A percentile compares a stretch with the other conserved stretches of the same genome.
Evolutionary conservation across 306 rosid genomes (phyloP).

Genomic region (Gynostemma pentaphyllum): DNA sequence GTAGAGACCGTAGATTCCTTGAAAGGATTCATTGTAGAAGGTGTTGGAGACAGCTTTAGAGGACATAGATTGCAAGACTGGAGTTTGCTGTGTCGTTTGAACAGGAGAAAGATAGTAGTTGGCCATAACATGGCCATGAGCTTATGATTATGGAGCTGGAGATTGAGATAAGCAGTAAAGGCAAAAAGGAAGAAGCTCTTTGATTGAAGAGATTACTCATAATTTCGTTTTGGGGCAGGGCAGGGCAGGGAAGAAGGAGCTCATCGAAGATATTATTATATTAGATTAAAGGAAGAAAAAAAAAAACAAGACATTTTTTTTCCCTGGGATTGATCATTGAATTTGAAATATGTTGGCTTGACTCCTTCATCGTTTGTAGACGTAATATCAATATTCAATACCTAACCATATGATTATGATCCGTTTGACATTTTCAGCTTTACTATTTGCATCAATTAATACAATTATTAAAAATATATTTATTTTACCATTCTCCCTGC

Average conservation of each 20-base stretch:
- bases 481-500: too few species aligned
- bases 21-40: constrained; percentile 4
- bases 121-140: not conserved
- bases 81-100: not conserved
- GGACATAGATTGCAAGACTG: constrained; percentile 3
- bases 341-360: not conserved
- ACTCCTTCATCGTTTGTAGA: not conserved
- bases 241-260: too few species aligned
- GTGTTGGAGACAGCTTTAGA: constrained; percentile 3
- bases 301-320: not conserved
- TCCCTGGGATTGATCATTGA: not conserved
- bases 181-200: not conserved
- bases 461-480: too few species aligned
- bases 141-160: not conserved
- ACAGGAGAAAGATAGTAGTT: not conserved
- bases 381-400: not conserved
- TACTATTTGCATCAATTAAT: not conserved
- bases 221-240: not conserved
- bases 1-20: constrained; percentile 12
- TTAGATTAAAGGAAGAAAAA: too few species aligned
- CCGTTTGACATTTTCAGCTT: not conserved
- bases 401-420: not conserved
- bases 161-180: not conserved
- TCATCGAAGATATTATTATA: not conserved
- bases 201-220: not conserved